Percentiles rank a stretch among this genome's conserved stretches.
phyloP scores from a whole-genome alignment of 208 protist species.

The Trypanosoma mega region DNA sequence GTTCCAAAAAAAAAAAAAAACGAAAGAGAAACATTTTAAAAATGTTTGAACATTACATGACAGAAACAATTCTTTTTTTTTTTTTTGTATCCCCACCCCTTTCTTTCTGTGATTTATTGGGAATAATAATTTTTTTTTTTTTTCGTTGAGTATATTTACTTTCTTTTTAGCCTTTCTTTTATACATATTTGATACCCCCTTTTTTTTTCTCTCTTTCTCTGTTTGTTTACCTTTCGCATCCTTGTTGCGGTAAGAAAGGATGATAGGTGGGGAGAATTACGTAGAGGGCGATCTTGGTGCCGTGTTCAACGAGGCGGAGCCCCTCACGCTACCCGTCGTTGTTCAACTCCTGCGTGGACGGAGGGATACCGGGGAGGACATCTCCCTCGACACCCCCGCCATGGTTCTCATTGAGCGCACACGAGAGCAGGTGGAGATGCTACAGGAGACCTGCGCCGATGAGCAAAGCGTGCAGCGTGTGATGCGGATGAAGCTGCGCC shows the following conservation, averaged over 20 bases:
- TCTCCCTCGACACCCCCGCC: constrained; percentile 8
- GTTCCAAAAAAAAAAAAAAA: background rate
- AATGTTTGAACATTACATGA: too few relatives aligned
- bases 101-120: too few relatives aligned
- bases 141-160: constrained; percentile 9
- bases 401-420: constrained; percentile 40
- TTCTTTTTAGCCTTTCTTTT: constrained; percentile 13
- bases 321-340: constrained; percentile 70
- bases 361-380: constrained; percentile 31
- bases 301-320: constrained; percentile 66
- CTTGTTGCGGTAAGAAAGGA: too few relatives aligned
- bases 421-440: constrained; percentile 54
- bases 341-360: constrained; percentile 45
- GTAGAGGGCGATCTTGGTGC: constrained; percentile 70
- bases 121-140: too few relatives aligned
- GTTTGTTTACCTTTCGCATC: background rate
- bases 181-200: background rate
- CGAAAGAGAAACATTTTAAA: too few relatives aligned
- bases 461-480: constrained; percentile 28
- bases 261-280: constrained; percentile 69
- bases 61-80: too few relatives aligned
- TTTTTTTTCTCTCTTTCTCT: constrained; percentile 16
- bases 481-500: constrained; percentile 33
- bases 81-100: too few relatives aligned
- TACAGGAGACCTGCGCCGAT: constrained; percentile 56